Conservation (phyloP, 805 yeast species). For the Wickerhamomyces silvicola region DNA sequence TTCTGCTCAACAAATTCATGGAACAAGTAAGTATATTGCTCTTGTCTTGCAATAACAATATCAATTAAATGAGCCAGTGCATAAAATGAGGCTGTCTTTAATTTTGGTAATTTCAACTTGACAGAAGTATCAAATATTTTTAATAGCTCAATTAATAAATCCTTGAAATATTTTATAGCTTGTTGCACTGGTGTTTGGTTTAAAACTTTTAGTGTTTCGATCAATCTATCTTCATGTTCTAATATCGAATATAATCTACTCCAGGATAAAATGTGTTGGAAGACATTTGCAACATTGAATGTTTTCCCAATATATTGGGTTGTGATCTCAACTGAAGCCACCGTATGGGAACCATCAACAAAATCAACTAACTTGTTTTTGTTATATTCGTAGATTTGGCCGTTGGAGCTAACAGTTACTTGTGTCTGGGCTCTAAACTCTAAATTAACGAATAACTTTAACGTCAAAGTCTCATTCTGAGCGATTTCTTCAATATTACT, state of each 20-base stretch:
- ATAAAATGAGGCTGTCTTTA: constrained; percentile 38
- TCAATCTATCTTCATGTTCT: constrained; percentile 38
- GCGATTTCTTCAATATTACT: constrained; percentile 45
- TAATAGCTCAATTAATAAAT: constrained; percentile 36
- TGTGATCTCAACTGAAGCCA: constrained; percentile 44
- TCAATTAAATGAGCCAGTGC: constrained; percentile 57
- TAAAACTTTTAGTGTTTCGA: constrained; percentile 41
- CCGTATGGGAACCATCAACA: constrained; percentile 30
- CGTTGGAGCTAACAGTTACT: constrained; percentile 41
- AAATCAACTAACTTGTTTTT: constrained; percentile 42
- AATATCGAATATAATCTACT: constrained; percentile 31
- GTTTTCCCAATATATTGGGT: constrained; percentile 64
- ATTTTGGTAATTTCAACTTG: constrained; percentile 13
- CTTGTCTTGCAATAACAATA: constrained; percentile 57
- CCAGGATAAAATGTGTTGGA: constrained; percentile 51
- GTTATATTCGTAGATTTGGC: constrained; percentile 41
- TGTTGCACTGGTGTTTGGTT: constrained; percentile 48
- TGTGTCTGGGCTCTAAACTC: constrained; percentile 53
- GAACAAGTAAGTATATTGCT: constrained; percentile 52
- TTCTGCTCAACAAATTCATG: constrained; percentile 39
- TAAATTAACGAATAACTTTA: constrained; percentile 60
- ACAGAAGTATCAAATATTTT: constrained; percentile 27
- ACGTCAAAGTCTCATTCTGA: constrained; percentile 46
- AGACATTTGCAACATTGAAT: constrained; percentile 51
- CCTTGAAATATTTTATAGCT: constrained; percentile 55